These are phyloP conservation scores for Hypoxylon rubiginosum DNA, from an alignment of 2,329 filamentous ascomycete species.

Conservation along the genomic window DNA sequence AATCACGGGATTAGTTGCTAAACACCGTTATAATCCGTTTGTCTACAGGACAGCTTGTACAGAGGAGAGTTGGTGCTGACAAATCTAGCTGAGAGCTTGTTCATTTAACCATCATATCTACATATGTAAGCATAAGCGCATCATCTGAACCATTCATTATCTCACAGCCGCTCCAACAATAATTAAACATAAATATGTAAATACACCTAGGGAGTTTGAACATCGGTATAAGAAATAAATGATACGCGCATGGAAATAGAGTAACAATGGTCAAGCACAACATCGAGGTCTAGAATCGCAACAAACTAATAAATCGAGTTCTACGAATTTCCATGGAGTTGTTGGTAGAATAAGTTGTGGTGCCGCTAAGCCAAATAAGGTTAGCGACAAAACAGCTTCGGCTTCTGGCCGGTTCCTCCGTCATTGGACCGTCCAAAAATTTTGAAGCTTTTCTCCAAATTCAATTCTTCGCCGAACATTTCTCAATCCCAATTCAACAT, in stretches of 20 bases:
- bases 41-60: background rate
- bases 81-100: slow-evolving; percentile 16
- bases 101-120: background rate
- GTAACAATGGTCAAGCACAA: slow-evolving; percentile 10
- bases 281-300: slow-evolving; percentile 29
- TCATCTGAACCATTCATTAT: background rate
- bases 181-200: background rate
- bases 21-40: slow-evolving; percentile 27
- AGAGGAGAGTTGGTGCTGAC: slow-evolving; percentile 17
- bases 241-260: background rate
- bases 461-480: slow-evolving; percentile 29
- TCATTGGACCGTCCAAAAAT: slow-evolving; percentile 50
- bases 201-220: too few relatives aligned
- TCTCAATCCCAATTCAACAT: slow-evolving; percentile 34
- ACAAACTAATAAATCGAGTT: slow-evolving; percentile 47
- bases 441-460: slow-evolving; percentile 52
- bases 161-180: background rate
- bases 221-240: background rate
- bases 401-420: slow-evolving; percentile 46
- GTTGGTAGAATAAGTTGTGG: slow-evolving; percentile 23
- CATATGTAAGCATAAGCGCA: background rate
- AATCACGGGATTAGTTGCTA: slow-evolving; percentile 29
- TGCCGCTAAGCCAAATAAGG: slow-evolving; percentile 50
- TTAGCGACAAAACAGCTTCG: slow-evolving; percentile 50
- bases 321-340: slow-evolving; percentile 52